Conservation (phyloP, 2,329 filamentous ascomycete genomes). For the Lachnum nothofagi region DNA sequence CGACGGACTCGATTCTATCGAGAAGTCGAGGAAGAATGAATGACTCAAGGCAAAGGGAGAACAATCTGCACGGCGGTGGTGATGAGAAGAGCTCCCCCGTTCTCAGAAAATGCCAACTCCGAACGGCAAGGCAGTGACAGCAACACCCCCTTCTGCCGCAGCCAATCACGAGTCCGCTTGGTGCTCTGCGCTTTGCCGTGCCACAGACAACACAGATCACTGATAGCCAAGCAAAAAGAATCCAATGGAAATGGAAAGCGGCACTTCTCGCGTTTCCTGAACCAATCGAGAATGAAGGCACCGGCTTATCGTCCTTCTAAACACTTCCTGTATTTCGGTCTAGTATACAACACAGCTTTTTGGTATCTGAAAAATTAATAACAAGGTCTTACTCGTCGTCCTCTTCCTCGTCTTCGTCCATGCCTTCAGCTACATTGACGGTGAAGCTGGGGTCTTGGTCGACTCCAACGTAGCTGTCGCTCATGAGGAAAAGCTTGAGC, state of each 20-base stretch:
- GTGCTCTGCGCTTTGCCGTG: slow-evolving; percentile 20
- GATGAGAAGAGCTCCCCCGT: slow-evolving; percentile 15
- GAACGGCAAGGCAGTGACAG: not conserved
- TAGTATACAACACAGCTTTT: slow-evolving; percentile 31
- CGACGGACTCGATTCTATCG: too few species aligned
- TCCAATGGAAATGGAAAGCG: slow-evolving; percentile 20
- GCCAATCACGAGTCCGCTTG: slow-evolving; percentile 20
- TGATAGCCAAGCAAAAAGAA: slow-evolving; percentile 21
- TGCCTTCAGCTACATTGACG: slow-evolving; percentile 80
- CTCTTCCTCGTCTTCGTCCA: slow-evolving; percentile 88
- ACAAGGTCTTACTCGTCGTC: slow-evolving; percentile 38
- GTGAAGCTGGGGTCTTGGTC: slow-evolving; percentile 91
- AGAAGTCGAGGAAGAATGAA: not conserved
- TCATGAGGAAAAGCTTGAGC: slow-evolving; percentile 90
- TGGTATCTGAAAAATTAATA: slow-evolving; percentile 15
- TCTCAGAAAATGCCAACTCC: slow-evolving; percentile 22
- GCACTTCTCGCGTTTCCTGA: slow-evolving; percentile 9
- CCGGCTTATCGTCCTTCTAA: slow-evolving; percentile 25
- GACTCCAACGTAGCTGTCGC: slow-evolving; percentile 92
- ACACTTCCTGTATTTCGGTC: slow-evolving; percentile 26
- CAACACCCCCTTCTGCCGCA: slow-evolving; percentile 11
- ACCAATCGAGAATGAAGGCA: slow-evolving; percentile 6
- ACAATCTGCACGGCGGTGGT: not conserved
- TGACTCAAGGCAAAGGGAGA: not conserved
- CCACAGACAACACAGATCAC: slow-evolving; percentile 29